These are phyloP conservation scores for Tetrahymena borealis DNA, from an alignment of 73 alveolate genomes.

Conservation along the genomic window DNA sequence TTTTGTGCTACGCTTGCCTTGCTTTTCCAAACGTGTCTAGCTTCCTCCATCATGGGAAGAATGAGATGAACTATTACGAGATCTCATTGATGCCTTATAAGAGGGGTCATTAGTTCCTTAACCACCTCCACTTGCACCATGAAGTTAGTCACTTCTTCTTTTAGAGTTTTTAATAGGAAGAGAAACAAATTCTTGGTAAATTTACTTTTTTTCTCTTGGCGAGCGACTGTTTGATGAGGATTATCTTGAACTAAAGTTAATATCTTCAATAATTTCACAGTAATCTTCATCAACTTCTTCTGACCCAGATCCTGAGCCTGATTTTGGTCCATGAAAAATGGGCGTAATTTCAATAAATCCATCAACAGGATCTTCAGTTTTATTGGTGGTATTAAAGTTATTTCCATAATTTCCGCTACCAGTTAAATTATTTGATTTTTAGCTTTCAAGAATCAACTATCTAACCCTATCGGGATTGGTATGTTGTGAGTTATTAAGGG, in stretches of 20 bases:
- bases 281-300: background rate
- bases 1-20: slow-evolving; percentile 7
- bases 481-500: background rate
- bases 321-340: background rate
- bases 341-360: background rate
- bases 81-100: background rate
- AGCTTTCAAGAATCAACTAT: background rate
- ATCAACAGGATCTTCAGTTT: background rate
- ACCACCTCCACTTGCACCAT: background rate
- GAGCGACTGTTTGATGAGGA: background rate
- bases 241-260: background rate
- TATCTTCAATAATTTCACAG: background rate
- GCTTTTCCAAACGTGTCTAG: background rate
- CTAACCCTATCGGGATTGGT: background rate
- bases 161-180: background rate
- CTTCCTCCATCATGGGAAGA: background rate
- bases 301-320: background rate
- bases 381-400: background rate
- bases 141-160: background rate
- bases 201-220: background rate
- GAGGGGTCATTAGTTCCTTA: background rate
- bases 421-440: background rate
- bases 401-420: background rate
- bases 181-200: background rate
- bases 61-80: background rate